phyloP scores from a whole-genome alignment of 148 eudicot genomes.

The Agrostemma githago region DNA sequence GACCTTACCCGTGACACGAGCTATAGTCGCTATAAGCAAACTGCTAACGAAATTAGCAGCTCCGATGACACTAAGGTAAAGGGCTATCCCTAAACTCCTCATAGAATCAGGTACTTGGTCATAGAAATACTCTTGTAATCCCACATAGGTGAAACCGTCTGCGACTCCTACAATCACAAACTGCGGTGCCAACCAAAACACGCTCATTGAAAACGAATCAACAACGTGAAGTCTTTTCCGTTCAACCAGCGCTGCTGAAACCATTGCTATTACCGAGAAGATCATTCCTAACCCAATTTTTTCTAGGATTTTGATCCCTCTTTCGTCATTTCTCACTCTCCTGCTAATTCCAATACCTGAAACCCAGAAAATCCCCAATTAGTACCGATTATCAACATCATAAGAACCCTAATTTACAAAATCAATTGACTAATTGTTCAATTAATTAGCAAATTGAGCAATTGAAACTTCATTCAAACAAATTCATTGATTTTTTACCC shows the following conservation, averaged over 20 bases:
- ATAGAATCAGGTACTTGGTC: constrained; percentile 81
- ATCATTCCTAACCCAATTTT: constrained; percentile 71
- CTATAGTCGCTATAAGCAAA: constrained; percentile 44
- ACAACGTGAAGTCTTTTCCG: constrained; percentile 40
- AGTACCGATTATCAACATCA: too few relatives aligned
- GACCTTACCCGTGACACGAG: constrained; percentile 35
- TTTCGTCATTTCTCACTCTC: constrained; percentile 40
- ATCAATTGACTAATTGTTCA: too few relatives aligned
- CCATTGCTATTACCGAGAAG: constrained; percentile 48
- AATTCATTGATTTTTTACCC: too few relatives aligned
- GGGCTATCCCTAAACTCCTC: constrained; percentile 64
- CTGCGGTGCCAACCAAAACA: constrained; percentile 68
- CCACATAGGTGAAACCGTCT: constrained; percentile 60
- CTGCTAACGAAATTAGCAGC: constrained; percentile 58
- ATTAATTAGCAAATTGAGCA: too few relatives aligned
- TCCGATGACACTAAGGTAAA: constrained; percentile 67
- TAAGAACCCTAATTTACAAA: too few relatives aligned
- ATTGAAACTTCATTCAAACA: too few relatives aligned
- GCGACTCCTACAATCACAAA: constrained; percentile 50
- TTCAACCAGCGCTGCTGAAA: constrained; percentile 55
- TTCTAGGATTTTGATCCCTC: constrained; percentile 57
- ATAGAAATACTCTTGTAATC: constrained; percentile 69
- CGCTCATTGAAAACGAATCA: constrained; percentile 47
- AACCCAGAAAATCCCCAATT: too few relatives aligned
- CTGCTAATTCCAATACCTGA: too few relatives aligned